Evolutionary conservation across 1,284 basidiomycete genomes (phyloP), one percentile per base, ranked within the genome.

Genomic region (Cutaneotrichosporon arboriforme): DNA sequence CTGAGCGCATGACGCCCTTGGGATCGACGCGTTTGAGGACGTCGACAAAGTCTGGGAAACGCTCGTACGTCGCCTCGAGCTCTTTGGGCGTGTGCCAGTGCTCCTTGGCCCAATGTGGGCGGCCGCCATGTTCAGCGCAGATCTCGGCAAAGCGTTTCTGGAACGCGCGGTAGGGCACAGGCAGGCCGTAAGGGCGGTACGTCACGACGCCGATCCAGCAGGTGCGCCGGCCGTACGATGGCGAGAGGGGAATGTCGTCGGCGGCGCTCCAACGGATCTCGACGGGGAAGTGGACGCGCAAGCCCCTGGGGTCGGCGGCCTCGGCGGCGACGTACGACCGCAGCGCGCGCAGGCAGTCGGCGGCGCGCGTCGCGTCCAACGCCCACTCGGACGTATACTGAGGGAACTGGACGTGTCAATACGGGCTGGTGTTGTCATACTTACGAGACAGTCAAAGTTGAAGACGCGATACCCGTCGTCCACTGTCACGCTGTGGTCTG

Each of bases 31-130:
- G 71, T 40, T 83, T 70, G 38, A 94, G 73, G 26, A 93, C 82
- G 15, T 73, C 68, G 22, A 84, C 76, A 75, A 92, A 97, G 59
- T 90, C 85, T 61, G 84, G 81, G 74, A 94, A 92, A 54, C 81
- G 82, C 26, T 92, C 88, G 74, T 97, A 98, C 22, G 88, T 76
- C 56, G 69, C 68, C 52, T 81, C 80, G 51, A 97, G 79, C 42
- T 79, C 77, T 40, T 80, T 79, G 0, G 88, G 88, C 41, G 81
- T 79, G 49, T 92, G 81, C 20, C 78, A 77, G 72, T 98, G 94
- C 20, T 90, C 83, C 76, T 98, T 98, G 0, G 93, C 96, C 94
- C 94, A 98, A 78, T 98, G 94, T 4, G 94, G 92, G 51, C 90
- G 81, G 8, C 92, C 93, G 44, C 81, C 80, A 74, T 92, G 83